Base-by-base conservation (phyloP, 2,329 filamentous ascomycete species). In the Coccinonectria pachysandricola region DNA sequence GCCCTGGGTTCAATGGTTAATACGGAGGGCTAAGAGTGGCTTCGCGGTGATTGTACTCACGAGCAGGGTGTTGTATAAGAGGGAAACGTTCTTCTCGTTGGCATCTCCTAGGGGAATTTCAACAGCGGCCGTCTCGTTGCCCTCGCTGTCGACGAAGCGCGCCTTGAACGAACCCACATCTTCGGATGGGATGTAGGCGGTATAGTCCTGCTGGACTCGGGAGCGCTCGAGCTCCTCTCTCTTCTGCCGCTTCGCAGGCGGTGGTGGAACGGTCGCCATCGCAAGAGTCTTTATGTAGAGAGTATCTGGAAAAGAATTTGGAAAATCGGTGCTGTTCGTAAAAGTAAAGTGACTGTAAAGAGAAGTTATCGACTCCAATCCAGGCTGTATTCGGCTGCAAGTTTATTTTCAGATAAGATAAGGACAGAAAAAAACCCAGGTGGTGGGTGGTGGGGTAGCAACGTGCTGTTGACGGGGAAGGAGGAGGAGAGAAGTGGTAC, bases 231-330 rank as follows among this genome's bases (percentile, higher is more conserved):
- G 66, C 12, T 70, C 69, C 42, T 83, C 83, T 25, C 79, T 74
- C 55, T 78, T 81, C 51, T 94, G 86, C 36, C 86, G 75, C 58
- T 95, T 96, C 27, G 79, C 87, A 4, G 84, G 83, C 23, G 83
- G 85, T n/a, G 85, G 85, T 5, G 79, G 54, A 24, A 87, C 59
- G 5, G 85, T 93, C 42, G 85, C 74, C 85, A 93, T 93, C 23
- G 17, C n/a, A 19, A 19, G 17, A 19, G 7, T 19, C 10, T 19
- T 19, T 7, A 7, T 19, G 7, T 19, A 7, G 17, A 10, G 17
- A 19, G 7, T 19, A 7, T 10, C 7, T 7, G 17, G 17, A 19
- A 10, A 19, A 19, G 17, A 19, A n/a, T n/a, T n/a, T n/a, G n/a
- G n/a, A n/a, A n/a, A n/a, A n/a, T n/a, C n/a, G n/a, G n/a, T n/a